Percentiles rank a stretch among this genome's conserved stretches.
Conservation (phyloP, 345 rosid species). For the Isatis tinctoria region DNA sequence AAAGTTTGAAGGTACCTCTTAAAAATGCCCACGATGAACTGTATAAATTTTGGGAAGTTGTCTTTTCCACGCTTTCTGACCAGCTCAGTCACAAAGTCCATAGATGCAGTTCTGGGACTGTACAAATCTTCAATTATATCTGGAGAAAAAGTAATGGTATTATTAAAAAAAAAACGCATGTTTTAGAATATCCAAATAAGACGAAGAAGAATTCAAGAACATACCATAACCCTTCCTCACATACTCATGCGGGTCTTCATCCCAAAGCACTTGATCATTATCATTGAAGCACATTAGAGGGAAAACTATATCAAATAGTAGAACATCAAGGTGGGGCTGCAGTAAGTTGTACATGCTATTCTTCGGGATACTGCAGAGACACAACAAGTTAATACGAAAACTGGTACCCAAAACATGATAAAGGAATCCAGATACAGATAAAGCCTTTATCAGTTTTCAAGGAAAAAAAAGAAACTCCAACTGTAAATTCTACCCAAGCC, state of each 20-base stretch:
- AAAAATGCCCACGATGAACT: constrained; percentile 71
- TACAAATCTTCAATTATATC: constrained; percentile 99
- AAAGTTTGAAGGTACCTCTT: constrained; percentile 47
- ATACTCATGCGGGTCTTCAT: constrained; percentile 99
- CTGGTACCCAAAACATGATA: neutral
- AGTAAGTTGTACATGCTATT: constrained; percentile 76
- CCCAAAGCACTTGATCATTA: constrained; percentile 99
- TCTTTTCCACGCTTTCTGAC: constrained; percentile 95
- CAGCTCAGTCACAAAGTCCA: constrained; percentile 98
- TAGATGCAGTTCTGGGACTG: constrained; percentile 96
- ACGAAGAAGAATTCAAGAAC: constrained; percentile 26
- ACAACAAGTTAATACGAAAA: constrained; percentile 1
- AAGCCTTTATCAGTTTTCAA: neutral
- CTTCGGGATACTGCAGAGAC: constrained; percentile 73
- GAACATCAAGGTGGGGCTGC: constrained; percentile 80
- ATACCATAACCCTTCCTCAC: constrained; percentile 99
- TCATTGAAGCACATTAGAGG: constrained; percentile 99
- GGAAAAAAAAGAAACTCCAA: constrained; percentile 9
- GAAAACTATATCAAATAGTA: constrained; percentile 89
- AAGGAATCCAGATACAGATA: neutral
- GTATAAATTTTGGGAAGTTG: constrained; percentile 80
- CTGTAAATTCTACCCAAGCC: neutral
- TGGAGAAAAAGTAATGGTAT: constrained; percentile 26
- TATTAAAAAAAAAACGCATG: neutral
- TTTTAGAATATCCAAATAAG: neutral